Conservation (phyloP, 2,329 filamentous ascomycete genomes). For the Colletotrichum somersetense region DNA sequence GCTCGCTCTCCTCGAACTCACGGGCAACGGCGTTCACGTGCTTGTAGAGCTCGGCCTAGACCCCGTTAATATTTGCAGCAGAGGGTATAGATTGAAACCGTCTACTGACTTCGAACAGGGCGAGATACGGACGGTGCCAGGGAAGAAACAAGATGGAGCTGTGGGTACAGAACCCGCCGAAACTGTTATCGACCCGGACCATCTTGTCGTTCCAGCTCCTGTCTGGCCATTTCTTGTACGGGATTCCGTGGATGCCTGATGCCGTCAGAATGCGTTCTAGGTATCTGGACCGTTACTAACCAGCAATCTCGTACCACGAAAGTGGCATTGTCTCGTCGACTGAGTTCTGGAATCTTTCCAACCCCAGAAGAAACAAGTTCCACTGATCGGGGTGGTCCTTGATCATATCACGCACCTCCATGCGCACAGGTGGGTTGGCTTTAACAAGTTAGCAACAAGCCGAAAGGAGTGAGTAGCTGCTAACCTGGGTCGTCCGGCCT, state of each 20-base stretch:
- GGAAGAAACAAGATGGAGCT: constrained; percentile 70
- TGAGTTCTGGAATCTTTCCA: constrained; percentile 36
- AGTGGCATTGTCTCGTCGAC: constrained; percentile 24
- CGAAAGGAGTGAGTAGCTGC: background rate
- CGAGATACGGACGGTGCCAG: constrained; percentile 76
- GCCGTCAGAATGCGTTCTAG: background rate
- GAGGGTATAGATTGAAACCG: background rate
- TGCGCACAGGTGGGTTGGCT: constrained; percentile 30
- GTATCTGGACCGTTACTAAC: background rate
- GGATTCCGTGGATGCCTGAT: constrained; percentile 51
- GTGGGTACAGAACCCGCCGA: constrained; percentile 76
- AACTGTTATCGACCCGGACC: constrained; percentile 47
- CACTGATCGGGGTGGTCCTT: constrained; percentile 35
- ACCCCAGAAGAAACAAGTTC: constrained; percentile 35
- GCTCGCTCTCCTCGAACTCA: constrained; percentile 42
- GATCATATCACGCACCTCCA: constrained; percentile 39
- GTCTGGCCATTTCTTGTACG: constrained; percentile 47
- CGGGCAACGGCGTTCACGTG: constrained; percentile 45
- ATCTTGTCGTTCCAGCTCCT: constrained; percentile 42
- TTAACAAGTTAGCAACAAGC: background rate
- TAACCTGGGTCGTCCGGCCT: constrained; percentile 28
- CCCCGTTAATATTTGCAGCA: background rate
- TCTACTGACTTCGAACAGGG: constrained; percentile 69
- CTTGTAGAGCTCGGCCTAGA: constrained; percentile 45
- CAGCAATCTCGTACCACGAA: constrained; percentile 35